These are phyloP conservation scores for Diddensiella caesifluorescens DNA, from an alignment of 805 yeast species.

Conservation along the genomic window DNA sequence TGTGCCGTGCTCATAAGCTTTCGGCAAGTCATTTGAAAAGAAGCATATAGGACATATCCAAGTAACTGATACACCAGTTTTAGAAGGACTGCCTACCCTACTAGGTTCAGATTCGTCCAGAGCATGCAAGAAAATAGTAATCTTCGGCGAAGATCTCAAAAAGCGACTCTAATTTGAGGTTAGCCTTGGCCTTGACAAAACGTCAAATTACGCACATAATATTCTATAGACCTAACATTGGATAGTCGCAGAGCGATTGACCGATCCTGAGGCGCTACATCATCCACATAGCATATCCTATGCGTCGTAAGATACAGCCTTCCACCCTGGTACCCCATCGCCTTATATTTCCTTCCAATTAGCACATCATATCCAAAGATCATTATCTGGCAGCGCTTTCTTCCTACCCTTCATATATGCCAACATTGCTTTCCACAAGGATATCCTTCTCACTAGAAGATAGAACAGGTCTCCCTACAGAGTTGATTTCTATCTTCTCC, in stretches of 20 bases:
- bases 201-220: conserved; percentile 27
- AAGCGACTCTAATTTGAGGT: conserved; percentile 42
- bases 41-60: conserved; percentile 94
- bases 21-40: conserved; percentile 48
- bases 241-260: conserved; percentile 46
- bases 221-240: conserved; percentile 39
- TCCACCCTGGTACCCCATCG: conserved; percentile 63
- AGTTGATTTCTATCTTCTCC: conserved; percentile 30
- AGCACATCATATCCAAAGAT: conserved; percentile 2
- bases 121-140: conserved; percentile 41
- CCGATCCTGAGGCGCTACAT: conserved; percentile 34
- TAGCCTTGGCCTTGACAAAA: conserved; percentile 29
- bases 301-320: conserved; percentile 69
- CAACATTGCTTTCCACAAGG: conserved; percentile 51
- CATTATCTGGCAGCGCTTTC: too few species aligned
- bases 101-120: conserved; percentile 4
- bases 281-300: conserved; percentile 69
- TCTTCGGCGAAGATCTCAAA: conserved; percentile 71
- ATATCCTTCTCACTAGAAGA: conserved; percentile 45
- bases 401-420: conserved; percentile 61
- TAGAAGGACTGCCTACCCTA: conserved; percentile 5
- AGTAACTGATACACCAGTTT: conserved; percentile 23
- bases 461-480: conserved; percentile 32
- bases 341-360: conserved; percentile 46
- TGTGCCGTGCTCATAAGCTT: conserved; percentile 28